phyloP scores from a whole-genome alignment of 192 early-diverging fungal species.

The Pecoramyces ruminantium region DNA sequence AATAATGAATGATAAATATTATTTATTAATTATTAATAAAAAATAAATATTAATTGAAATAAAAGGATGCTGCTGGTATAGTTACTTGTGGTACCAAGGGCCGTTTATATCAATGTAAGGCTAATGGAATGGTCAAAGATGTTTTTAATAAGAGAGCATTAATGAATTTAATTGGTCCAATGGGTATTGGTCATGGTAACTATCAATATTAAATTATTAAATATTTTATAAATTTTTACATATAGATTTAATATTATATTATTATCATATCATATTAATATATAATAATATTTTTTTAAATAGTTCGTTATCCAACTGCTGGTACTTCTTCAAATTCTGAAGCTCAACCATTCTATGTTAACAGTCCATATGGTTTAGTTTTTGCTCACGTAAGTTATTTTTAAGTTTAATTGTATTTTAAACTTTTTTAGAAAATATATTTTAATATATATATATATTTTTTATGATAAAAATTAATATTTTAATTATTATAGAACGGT shows the following conservation, averaged over 20 bases:
- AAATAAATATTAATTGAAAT: too few relatives aligned
- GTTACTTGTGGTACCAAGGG: conserved; percentile 94
- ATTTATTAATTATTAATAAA: too few relatives aligned
- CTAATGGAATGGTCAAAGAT: conserved; percentile 97
- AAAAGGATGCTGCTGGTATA: conserved; percentile 96
- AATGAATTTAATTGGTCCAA: conserved; percentile 56
- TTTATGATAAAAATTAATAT: too few relatives aligned
- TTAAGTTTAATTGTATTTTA: too few relatives aligned
- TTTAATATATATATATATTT: too few relatives aligned
- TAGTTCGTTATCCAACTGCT: conserved; percentile 97
- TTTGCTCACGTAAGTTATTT: conserved; percentile 62
- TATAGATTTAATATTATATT: too few relatives aligned
- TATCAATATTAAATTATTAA: neutral
- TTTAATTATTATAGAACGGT: conserved; percentile 77
- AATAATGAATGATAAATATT: too few relatives aligned
- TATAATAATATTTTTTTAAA: neutral
- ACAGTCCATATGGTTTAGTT: conserved; percentile 94
- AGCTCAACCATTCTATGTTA: conserved; percentile 99
- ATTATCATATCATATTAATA: too few relatives aligned
- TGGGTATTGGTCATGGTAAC: conserved; percentile 96
- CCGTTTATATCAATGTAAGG: conserved; percentile 95
- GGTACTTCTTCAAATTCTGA: conserved; percentile 90
- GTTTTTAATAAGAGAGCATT: conserved; percentile 76
- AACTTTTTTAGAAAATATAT: too few relatives aligned
- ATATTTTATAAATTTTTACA: neutral